A percentile compares a stretch with the other conserved stretches of the same genome.
phyloP scores from a whole-genome alignment of 2,329 filamentous ascomycete species.

The Trichoderma cornu-damae region DNA sequence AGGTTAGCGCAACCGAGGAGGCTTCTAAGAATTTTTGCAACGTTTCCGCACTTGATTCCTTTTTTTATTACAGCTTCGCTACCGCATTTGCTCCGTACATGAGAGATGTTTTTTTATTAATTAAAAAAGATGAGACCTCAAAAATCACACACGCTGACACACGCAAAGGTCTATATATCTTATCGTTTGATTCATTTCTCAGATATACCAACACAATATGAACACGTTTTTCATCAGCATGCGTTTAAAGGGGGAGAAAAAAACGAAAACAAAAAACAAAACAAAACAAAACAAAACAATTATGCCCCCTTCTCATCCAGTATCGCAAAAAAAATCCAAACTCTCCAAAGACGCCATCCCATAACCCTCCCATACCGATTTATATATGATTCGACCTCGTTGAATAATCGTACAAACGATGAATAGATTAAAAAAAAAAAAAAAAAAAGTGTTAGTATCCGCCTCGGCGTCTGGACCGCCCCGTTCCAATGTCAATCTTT shows the following conservation, averaged over 20 bases:
- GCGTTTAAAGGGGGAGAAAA: neutral
- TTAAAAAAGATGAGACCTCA: no score
- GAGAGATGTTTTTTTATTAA: neutral
- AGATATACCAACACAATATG: slow-evolving; percentile 1
- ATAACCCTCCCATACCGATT: neutral
- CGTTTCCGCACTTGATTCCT: no score
- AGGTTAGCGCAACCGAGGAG: neutral
- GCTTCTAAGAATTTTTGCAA: no score
- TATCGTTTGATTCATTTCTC: neutral
- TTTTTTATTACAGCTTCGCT: no score
- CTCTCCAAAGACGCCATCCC: slow-evolving; percentile 3
- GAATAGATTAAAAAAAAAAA: neutral
- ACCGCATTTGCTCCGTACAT: no score
- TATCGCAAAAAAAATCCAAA: slow-evolving; percentile 8
- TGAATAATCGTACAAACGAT: slow-evolving; percentile 9
- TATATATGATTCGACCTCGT: slow-evolving; percentile 18
- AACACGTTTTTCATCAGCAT: neutral
- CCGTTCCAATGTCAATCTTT: slow-evolving; percentile 60
- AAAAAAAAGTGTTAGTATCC: slow-evolving; percentile 33
- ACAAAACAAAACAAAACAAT: neutral
- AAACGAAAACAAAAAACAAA: neutral
- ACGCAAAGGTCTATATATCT: neutral
- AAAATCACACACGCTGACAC: neutral
- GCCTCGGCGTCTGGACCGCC: slow-evolving; percentile 49
- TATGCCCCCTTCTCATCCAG: neutral